A percentile compares a stretch with the other conserved stretches of the same genome.
These are phyloP conservation scores for Xylaria curta DNA, from an alignment of 495 filamentous ascomycete species.

Conservation along the genomic window DNA sequence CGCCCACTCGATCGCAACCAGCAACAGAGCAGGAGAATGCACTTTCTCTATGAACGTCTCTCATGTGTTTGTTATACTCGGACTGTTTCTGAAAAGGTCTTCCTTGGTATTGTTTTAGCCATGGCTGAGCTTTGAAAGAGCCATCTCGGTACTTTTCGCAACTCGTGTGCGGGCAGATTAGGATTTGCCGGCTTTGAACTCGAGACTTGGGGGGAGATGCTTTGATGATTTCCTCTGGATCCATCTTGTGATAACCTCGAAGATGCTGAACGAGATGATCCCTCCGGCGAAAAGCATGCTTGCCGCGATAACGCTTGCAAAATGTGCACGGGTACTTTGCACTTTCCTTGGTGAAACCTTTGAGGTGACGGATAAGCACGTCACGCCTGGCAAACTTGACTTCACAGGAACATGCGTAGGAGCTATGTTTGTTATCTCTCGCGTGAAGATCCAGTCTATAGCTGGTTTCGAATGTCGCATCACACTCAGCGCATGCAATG, in stretches of 20 bases:
- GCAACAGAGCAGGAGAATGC: constrained; percentile 39
- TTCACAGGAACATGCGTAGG: constrained; percentile 35
- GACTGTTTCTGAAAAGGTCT: constrained; percentile 36
- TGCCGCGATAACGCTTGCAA: constrained; percentile 44
- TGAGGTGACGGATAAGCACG: constrained; percentile 38
- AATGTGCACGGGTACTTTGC: constrained; percentile 36
- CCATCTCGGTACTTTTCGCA: constrained; percentile 29
- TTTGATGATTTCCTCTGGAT: constrained; percentile 26
- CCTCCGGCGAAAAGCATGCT: constrained; percentile 44
- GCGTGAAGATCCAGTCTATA: constrained; percentile 22
- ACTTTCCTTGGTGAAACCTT: constrained; percentile 25
- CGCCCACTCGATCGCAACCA: constrained; percentile 42
- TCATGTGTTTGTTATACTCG: constrained; percentile 45
- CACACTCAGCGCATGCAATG: constrained; percentile 33
- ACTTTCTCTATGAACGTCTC: constrained; percentile 41
- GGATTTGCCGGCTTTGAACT: background rate
- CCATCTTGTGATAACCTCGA: constrained; percentile 43
- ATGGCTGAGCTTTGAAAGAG: background rate
- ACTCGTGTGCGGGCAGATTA: constrained; percentile 15
- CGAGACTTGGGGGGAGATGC: background rate
- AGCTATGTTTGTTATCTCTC: constrained; percentile 18
- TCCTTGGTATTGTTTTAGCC: background rate
- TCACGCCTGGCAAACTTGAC: constrained; percentile 38
- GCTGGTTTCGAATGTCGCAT: constrained; percentile 3
- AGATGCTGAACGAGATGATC: constrained; percentile 50